Base-by-base conservation (phyloP, 2,329 filamentous ascomycete genomes). In the Fusarium temperatum region DNA sequence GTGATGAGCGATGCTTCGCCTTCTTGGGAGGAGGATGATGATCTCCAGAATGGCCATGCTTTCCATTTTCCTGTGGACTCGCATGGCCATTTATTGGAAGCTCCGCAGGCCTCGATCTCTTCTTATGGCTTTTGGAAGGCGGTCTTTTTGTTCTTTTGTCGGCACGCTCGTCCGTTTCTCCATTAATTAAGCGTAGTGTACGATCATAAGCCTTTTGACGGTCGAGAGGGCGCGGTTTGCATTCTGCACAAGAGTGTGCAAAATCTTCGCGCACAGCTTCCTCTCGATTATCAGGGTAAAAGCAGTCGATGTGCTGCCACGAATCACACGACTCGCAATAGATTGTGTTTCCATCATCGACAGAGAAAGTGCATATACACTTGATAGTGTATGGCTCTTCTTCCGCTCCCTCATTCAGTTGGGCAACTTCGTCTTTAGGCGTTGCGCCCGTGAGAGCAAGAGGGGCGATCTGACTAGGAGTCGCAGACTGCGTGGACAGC, bases 291-390 rank as follows among this genome's bases (percentile, higher is more conserved):
- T 89, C 83, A 28, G 90, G 90, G 82, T 98, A 98, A 84, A 97
- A 98, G 84, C 96, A 99, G 81, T 95, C 92, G 78, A 98, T 97
- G 84, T 99, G 96, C 84, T 99, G 96, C 96, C 96, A 99, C 56
- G 95, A 96, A 81, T 98, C 94, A 87, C 96, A 99, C 67, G 88
- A 90, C 82, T 98, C 96, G 87, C 96, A 99, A 83, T 95, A 94
- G 72, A 99, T 97, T 68, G 96, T 99, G 83, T 94, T 96, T 84
- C 96, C 96, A 87, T 99, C 96, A 87, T 99, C 96, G 86, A 97
- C 95, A 82, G 91, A 87, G 83, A 93, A 98, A 82, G 91, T 91
- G 85, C 96, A 99, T 78, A 98, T 97, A 89, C 96, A 99, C 87
- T 97, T 98, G 86, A 98, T 98, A 68, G 94, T 97, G 83, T 97